Evolutionary conservation across 208 protist species (phyloP).

Genomic region (Blastocrithidia nonstop): DNA sequence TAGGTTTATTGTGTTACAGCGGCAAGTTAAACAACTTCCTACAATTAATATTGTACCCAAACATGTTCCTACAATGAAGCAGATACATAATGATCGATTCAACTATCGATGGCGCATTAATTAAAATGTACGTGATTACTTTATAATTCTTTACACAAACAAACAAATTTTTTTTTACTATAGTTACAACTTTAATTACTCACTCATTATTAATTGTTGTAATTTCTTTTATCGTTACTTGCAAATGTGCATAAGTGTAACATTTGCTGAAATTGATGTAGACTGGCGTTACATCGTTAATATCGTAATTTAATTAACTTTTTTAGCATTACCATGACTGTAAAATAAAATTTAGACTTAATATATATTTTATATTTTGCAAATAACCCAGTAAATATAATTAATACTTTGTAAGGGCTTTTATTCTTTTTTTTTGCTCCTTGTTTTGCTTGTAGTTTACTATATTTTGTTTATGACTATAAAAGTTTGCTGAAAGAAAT

Average conservation of each 20-base stretch:
- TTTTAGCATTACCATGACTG: no score
- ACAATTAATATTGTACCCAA: constrained; percentile 62
- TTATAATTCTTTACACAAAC: background rate
- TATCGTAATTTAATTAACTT: no score
- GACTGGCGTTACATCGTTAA: background rate
- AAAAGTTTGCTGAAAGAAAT: no score
- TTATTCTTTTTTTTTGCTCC: no score
- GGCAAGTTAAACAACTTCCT: constrained; percentile 46
- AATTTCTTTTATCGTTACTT: background rate
- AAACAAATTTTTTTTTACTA: background rate
- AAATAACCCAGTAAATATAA: no score
- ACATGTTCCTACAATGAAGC: constrained; percentile 84
- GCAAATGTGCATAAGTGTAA: background rate
- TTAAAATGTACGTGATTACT: constrained; percentile 8
- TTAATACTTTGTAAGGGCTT: no score
- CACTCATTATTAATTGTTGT: background rate
- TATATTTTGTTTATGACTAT: no score
- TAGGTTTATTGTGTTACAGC: constrained; percentile 27
- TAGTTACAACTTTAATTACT: background rate
- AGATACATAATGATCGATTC: constrained; percentile 87
- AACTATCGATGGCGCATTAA: constrained; percentile 82
- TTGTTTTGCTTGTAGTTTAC: no score
- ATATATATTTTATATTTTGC: no score
- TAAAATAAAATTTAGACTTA: no score
- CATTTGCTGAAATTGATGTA: background rate